Evolutionary conservation across 78 protist genomes (phyloP).

Genomic region (Diacronema lutheri): DNA sequence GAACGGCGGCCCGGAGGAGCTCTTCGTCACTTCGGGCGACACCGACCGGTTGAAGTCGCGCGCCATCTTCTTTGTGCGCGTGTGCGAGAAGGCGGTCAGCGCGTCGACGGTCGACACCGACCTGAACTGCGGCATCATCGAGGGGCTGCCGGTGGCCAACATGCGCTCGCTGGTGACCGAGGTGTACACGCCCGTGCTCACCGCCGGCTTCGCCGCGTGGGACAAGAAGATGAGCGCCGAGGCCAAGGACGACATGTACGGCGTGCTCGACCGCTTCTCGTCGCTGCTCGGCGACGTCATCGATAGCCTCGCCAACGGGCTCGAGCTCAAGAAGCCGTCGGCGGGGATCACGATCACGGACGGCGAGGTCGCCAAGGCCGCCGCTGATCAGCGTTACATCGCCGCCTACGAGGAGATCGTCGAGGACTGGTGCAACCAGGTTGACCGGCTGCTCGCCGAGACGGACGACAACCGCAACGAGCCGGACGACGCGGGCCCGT

Average conservation of each 20-base stretch:
- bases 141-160: background rate
- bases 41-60: background rate
- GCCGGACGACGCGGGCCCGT: conserved; percentile 56
- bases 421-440: conserved; percentile 43
- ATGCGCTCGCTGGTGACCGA: background rate
- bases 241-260: background rate
- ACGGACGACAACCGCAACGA: conserved; percentile 34
- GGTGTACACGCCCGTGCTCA: background rate
- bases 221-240: background rate
- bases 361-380: conserved; percentile 13
- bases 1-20: background rate
- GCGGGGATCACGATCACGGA: background rate
- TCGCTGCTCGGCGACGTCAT: background rate
- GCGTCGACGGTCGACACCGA: background rate
- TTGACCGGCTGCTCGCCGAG: conserved; percentile 40
- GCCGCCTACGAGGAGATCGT: conserved; percentile 22
- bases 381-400: background rate
- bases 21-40: background rate
- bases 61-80: background rate
- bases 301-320: background rate
- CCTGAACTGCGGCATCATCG: background rate
- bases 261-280: background rate
- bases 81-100: background rate
- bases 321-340: background rate
- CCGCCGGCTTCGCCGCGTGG: background rate